Conservation (phyloP, 768 basidiomycete species). For the Pholiota conissans region DNA sequence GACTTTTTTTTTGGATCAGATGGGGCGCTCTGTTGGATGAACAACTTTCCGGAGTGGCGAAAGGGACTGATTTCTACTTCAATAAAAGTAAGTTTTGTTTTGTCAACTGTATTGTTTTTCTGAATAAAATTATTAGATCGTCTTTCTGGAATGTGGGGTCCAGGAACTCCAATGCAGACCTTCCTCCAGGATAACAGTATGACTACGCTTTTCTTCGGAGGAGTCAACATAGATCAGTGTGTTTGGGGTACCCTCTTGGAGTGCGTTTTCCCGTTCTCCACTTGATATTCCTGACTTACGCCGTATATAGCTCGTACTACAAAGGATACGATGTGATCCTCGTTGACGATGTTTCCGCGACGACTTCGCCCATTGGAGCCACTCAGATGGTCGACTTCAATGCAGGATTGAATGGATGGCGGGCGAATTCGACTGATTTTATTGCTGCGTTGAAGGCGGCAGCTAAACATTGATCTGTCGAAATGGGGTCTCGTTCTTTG, state of each 20-base stretch:
- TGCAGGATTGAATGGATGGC: slow-evolving; percentile 27
- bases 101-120: neutral
- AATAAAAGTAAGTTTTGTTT: slow-evolving; percentile 26
- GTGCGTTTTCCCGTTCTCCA: slow-evolving; percentile 10
- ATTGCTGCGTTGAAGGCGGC: slow-evolving; percentile 18
- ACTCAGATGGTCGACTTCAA: slow-evolving; percentile 33
- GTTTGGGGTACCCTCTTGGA: slow-evolving; percentile 33
- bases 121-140: slow-evolving; percentile 19
- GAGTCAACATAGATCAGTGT: slow-evolving; percentile 35
- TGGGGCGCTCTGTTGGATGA: slow-evolving; percentile 27
- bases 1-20: slow-evolving; percentile 2
- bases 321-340: slow-evolving; percentile 35
- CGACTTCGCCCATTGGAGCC: slow-evolving; percentile 28
- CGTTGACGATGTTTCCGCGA: slow-evolving; percentile 32
- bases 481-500: too few species aligned
- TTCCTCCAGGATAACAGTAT: slow-evolving; percentile 33
- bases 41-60: slow-evolving; percentile 27
- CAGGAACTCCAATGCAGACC: slow-evolving; percentile 32
- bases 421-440: slow-evolving; percentile 29
- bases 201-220: slow-evolving; percentile 33
- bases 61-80: slow-evolving; percentile 34
- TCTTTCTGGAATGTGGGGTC: slow-evolving; percentile 33
- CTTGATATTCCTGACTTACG: neutral
- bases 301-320: slow-evolving; percentile 26
- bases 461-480: neutral